These are phyloP conservation scores for Pseudopediastrum boryanum DNA, from an alignment of 139 green algal species.

Conservation along the genomic window DNA sequence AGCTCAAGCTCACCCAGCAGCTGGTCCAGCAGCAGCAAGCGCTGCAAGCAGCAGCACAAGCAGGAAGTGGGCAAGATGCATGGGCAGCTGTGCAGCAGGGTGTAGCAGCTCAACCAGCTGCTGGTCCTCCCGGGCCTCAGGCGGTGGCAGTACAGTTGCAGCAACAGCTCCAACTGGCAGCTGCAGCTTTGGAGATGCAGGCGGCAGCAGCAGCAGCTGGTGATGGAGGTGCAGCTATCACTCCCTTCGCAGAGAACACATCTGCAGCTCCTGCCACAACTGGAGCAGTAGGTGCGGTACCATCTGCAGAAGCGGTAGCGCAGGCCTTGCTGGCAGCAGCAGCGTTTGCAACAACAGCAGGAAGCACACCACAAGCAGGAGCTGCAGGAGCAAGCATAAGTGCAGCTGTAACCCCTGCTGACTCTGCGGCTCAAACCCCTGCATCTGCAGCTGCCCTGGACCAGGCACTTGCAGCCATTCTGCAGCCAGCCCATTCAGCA, in stretches of 20 bases:
- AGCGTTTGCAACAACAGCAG: no score
- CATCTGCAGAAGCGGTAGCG: background rate
- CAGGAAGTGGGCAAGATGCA: background rate
- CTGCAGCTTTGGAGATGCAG: constrained; percentile 3
- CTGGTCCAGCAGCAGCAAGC: constrained; percentile 1
- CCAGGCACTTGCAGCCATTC: no score
- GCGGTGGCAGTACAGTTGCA: constrained; percentile 14
- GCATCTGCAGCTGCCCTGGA: no score
- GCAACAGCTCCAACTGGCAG: constrained; percentile 19
- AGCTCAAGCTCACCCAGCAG: background rate
- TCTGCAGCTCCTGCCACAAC: background rate
- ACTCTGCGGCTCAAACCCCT: no score
- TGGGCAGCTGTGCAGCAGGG: constrained; percentile 16
- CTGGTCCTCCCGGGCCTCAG: background rate
- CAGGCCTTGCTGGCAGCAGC: background rate
- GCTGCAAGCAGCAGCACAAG: background rate
- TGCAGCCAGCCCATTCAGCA: no score
- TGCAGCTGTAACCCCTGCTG: no score
- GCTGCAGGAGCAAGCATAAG: no score
- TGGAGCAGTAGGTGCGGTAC: background rate
- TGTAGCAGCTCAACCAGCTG: constrained; percentile 6
- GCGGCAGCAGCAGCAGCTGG: background rate
- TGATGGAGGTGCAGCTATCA: background rate
- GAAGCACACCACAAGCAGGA: no score
- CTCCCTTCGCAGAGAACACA: background rate